Conservation (phyloP, 768 basidiomycete genomes). For the Xerocomellus amylosporus region DNA sequence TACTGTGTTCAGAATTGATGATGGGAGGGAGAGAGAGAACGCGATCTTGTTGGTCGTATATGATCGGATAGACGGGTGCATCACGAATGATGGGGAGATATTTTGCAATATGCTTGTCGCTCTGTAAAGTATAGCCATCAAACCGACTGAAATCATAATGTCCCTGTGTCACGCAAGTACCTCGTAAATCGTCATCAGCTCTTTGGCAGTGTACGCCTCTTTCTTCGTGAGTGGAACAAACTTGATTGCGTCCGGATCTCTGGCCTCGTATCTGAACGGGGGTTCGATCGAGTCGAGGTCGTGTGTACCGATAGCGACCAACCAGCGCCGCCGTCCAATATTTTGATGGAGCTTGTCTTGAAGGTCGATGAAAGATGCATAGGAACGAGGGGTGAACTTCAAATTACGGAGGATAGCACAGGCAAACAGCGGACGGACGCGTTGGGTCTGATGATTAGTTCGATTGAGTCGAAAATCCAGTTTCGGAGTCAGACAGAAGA, state of each 20-base stretch:
- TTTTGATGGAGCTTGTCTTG: conserved; percentile 99
- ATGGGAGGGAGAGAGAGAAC: conserved; percentile 98
- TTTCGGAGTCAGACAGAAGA: not conserved
- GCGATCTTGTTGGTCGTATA: conserved; percentile 84
- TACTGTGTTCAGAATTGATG: conserved; percentile 96
- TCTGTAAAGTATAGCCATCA: conserved; percentile 42
- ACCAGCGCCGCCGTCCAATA: conserved; percentile 81
- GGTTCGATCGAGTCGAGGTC: conserved; percentile 86
- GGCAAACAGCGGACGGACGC: conserved; percentile 88
- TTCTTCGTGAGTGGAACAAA: conserved; percentile 85
- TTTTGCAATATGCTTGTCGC: conserved; percentile 84
- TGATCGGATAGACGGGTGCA: conserved; percentile 95
- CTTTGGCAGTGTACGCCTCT: conserved; percentile 77
- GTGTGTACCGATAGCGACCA: conserved; percentile 97
- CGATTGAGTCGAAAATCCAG: not conserved
- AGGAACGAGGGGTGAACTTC: conserved; percentile 83
- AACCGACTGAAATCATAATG: not conserved
- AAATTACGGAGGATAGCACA: conserved; percentile 88
- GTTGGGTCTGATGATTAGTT: conserved; percentile 54
- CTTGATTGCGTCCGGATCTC: conserved; percentile 82
- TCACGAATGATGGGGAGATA: conserved; percentile 93
- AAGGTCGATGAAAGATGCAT: conserved; percentile 97
- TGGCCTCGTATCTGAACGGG: conserved; percentile 86
- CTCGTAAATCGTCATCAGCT: conserved; percentile 93
- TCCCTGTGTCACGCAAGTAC: conserved; percentile 39